phyloP scores from a whole-genome alignment of 2,329 filamentous ascomycete species.

The Fusarium oxysporum region DNA sequence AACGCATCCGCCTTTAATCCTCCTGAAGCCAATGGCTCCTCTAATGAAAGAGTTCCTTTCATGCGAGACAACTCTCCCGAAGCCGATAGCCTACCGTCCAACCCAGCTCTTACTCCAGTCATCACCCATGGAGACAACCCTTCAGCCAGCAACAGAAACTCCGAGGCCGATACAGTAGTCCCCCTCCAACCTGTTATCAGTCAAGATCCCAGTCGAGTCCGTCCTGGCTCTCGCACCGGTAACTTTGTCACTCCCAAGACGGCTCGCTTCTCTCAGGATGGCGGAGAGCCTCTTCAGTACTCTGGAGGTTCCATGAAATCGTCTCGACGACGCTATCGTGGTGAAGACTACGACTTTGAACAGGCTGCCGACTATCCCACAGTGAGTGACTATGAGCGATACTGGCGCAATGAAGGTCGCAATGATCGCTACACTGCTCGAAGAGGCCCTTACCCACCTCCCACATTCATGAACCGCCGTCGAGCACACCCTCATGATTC shows the following conservation, averaged over 20 bases:
- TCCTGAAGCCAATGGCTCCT: constrained; percentile 31
- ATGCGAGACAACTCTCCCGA: constrained; percentile 21
- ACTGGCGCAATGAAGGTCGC: constrained; percentile 41
- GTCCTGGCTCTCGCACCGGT: constrained; percentile 35
- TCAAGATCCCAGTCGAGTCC: constrained; percentile 32
- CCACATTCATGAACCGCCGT: constrained; percentile 41
- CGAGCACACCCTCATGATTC: constrained; percentile 38
- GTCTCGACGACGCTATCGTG: constrained; percentile 32
- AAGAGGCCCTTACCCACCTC: constrained; percentile 41
- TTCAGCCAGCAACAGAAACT: constrained; percentile 8
- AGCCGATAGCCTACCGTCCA: constrained; percentile 9
- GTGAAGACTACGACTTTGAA: constrained; percentile 44
- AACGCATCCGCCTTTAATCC: constrained; percentile 33
- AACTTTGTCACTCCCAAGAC: constrained; percentile 27
- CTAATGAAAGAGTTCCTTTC: constrained; percentile 26
- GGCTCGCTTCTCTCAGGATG: constrained; percentile 38
- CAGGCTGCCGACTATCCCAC: constrained; percentile 34
- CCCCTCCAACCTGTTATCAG: constrained; percentile 36
- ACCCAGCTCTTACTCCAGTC: constrained; percentile 17
- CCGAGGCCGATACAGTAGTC: constrained; percentile 37
- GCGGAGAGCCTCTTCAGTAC: constrained; percentile 38
- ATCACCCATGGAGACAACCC: constrained; percentile 21
- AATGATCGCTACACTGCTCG: constrained; percentile 39
- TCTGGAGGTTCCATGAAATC: constrained; percentile 39
- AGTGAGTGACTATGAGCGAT: constrained; percentile 41